These are phyloP conservation scores for Colletotrichum noveboracense DNA, from an alignment of 2,329 filamentous ascomycete species.

Conservation along the genomic window DNA sequence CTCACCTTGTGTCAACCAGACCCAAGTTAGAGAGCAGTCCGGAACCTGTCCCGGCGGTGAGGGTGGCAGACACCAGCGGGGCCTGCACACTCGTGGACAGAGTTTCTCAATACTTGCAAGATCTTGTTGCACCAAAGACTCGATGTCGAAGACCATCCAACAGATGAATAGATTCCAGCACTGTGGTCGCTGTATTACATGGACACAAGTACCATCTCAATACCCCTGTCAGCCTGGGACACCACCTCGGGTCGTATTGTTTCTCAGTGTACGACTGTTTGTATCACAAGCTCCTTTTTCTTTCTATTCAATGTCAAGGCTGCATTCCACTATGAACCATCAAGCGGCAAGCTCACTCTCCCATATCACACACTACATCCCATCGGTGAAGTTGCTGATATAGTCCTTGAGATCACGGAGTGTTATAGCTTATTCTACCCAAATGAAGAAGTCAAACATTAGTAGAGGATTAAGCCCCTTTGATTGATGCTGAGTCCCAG, in stretches of 20 bases:
- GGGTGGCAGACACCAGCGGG: background rate
- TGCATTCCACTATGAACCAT: background rate
- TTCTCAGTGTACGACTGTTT: background rate
- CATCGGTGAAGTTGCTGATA: background rate
- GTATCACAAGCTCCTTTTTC: background rate
- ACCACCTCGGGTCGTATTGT: background rate
- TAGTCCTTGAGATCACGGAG: background rate
- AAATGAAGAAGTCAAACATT: background rate
- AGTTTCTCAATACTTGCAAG: background rate
- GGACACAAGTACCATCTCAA: background rate
- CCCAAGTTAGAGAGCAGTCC: background rate
- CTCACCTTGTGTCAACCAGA: background rate
- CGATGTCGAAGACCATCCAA: background rate
- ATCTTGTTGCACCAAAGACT: slow-evolving; percentile 5
- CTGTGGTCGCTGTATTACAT: background rate
- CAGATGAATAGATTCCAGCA: background rate
- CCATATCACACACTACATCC: background rate
- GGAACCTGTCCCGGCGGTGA: background rate
- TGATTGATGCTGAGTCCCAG: rapidly evolving
- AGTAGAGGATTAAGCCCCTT: background rate
- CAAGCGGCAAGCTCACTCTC: background rate
- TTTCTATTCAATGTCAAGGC: background rate
- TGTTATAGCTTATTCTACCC: background rate
- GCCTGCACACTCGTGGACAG: background rate
- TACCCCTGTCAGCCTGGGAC: background rate